Conservation (phyloP, 1,284 basidiomycete genomes). For the Athelia psychrophila region DNA sequence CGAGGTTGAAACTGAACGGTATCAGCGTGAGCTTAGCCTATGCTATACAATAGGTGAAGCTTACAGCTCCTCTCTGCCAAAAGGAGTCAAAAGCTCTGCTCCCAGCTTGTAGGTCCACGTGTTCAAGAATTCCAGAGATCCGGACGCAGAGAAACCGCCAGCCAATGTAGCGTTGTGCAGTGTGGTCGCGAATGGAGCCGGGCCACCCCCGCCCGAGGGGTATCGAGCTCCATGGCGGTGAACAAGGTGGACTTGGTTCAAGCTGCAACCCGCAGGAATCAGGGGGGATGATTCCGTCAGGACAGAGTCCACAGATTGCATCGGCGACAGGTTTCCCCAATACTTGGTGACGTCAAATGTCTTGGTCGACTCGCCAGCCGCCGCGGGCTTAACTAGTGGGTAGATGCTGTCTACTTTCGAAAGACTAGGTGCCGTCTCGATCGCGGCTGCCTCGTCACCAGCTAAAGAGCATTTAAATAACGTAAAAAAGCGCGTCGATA, state of each 20-base stretch:
- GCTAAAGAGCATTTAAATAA: slow-evolving; percentile 22
- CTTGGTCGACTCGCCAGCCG: slow-evolving; percentile 28
- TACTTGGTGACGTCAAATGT: slow-evolving; percentile 42
- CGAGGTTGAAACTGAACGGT: slow-evolving; percentile 40
- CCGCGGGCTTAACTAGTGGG: slow-evolving; percentile 34
- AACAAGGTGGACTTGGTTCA: slow-evolving; percentile 52
- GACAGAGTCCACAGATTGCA: slow-evolving; percentile 53
- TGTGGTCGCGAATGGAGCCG: slow-evolving; percentile 38
- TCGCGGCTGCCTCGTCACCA: slow-evolving; percentile 46
- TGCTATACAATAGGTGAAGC: slow-evolving; percentile 11
- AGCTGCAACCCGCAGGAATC: slow-evolving; percentile 46
- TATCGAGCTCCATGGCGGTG: slow-evolving; percentile 57
- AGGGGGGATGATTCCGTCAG: slow-evolving; percentile 45
- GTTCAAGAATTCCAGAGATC: slow-evolving; percentile 50
- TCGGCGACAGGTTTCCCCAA: slow-evolving; percentile 58
- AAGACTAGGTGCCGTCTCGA: slow-evolving; percentile 40
- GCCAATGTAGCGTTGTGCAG: slow-evolving; percentile 34
- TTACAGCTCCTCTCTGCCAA: slow-evolving; percentile 51
- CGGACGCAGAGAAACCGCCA: slow-evolving; percentile 37
- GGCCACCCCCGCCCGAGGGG: slow-evolving; percentile 36
- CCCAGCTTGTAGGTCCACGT: slow-evolving; percentile 55
- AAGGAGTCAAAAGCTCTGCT: slow-evolving; percentile 55
- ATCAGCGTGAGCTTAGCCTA: not conserved
- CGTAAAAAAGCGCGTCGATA: not conserved
- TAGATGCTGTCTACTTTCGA: slow-evolving; percentile 34